phyloP scores from a whole-genome alignment of 202 grass and related monocot species.

The Schoenoplectus tabernaemontani region DNA sequence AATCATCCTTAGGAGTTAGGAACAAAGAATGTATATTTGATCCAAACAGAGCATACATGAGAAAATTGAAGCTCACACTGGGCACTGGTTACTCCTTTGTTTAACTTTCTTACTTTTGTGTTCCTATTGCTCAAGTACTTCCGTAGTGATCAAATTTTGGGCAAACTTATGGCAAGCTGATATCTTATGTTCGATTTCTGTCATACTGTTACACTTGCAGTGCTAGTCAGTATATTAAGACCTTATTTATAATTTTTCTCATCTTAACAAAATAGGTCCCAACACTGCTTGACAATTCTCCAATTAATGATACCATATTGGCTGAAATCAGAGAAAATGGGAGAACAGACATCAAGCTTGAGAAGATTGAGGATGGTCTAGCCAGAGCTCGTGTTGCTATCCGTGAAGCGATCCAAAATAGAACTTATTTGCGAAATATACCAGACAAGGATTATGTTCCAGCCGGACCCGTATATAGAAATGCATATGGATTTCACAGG shows the following conservation, averaged over 20 bases:
- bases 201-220: not conserved
- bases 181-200: not conserved
- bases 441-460: constrained; percentile 51
- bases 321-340: not conserved
- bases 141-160: not conserved
- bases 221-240: constrained; percentile 3
- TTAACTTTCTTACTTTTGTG: not conserved
- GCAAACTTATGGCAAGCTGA: not conserved
- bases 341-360: constrained; percentile 38
- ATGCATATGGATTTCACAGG: constrained; percentile 67
- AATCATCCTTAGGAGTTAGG: not conserved
- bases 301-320: not conserved
- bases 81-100: not conserved
- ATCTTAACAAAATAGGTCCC: constrained; percentile 8
- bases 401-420: constrained; percentile 26
- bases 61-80: not conserved
- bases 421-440: constrained; percentile 1
- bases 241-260: not conserved
- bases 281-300: not conserved
- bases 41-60: not conserved
- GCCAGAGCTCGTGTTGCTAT: constrained; percentile 53
- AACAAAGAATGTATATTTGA: not conserved
- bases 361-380: constrained; percentile 43
- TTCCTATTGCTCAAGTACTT: not conserved
- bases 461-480: constrained; percentile 49